phyloP scores from a whole-genome alignment of 805 yeast species.

The Candida awuae region DNA sequence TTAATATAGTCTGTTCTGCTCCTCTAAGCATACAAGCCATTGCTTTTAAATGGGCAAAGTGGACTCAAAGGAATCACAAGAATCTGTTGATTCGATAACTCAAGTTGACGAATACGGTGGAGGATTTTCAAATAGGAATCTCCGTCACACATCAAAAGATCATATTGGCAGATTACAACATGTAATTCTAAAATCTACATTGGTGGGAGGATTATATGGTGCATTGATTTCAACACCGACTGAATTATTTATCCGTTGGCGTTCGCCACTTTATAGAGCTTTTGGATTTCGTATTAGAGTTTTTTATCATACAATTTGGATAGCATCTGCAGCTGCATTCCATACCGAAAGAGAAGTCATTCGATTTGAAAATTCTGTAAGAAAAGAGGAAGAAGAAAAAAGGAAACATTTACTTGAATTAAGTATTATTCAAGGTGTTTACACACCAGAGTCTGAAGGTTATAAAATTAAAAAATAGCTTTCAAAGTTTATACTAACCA shows the following conservation, averaged over 20 bases:
- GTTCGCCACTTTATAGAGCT: slow-evolving; percentile 31
- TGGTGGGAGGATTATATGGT: slow-evolving; percentile 31
- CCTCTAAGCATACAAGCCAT: too few species aligned
- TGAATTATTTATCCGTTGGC: slow-evolving; percentile 30
- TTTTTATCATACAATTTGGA: slow-evolving; percentile 32
- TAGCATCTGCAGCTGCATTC: slow-evolving; percentile 31
- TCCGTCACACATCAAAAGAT: slow-evolving; percentile 16
- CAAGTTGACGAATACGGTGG: slow-evolving; percentile 15
- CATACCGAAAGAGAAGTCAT: slow-evolving; percentile 30
- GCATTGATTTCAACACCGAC: slow-evolving; percentile 32
- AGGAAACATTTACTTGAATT: slow-evolving; percentile 28
- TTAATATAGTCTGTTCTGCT: too few species aligned
- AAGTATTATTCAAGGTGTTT: slow-evolving; percentile 28
- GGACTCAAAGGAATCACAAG: background rate
- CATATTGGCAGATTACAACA: slow-evolving; percentile 21
- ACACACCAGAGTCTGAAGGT: slow-evolving; percentile 25
- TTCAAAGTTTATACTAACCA: too few species aligned
- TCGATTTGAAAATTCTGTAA: slow-evolving; percentile 25
- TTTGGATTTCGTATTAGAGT: slow-evolving; percentile 31
- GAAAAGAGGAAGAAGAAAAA: slow-evolving; percentile 27
- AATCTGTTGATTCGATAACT: background rate
- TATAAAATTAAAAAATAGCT: slow-evolving; percentile 6
- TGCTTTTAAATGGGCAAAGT: too few species aligned
- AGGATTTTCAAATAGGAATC: slow-evolving; percentile 14
- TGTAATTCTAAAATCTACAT: slow-evolving; percentile 26